Percentiles rank a stretch among this genome's conserved stretches.
phyloP scores from a whole-genome alignment of 352 stramenopile genomes.

The Phytophthora pseudosyringae region DNA sequence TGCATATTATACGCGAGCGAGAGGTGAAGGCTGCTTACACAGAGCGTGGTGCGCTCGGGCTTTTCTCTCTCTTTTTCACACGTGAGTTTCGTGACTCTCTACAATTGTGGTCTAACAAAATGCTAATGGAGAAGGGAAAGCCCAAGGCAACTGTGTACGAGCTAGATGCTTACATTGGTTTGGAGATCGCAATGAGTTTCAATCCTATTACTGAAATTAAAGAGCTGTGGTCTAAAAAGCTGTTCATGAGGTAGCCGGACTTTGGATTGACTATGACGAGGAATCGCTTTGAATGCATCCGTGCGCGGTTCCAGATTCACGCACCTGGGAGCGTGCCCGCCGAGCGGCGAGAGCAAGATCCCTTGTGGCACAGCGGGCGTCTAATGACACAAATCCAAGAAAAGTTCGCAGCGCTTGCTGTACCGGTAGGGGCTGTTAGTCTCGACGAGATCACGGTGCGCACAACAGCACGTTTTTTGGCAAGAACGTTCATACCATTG shows the following conservation, averaged over 20 bases:
- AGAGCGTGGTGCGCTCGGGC: conserved; percentile 2
- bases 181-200: no score
- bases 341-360: not conserved
- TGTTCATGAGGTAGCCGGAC: no score
- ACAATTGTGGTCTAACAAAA: no score
- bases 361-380: not conserved
- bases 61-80: conserved; percentile 9
- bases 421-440: not conserved
- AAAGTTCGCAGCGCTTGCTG: not conserved
- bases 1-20: conserved; percentile 10
- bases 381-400: not conserved
- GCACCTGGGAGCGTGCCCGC: not conserved
- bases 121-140: no score
- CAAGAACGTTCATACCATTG: not conserved
- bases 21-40: conserved; percentile 8
- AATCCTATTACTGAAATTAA: no score
- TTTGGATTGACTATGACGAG: no score
- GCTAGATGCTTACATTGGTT: no score
- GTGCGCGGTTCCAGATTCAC: not conserved
- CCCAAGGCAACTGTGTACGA: no score
- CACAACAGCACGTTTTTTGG: not conserved
- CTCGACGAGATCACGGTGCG: not conserved
- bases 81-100: not conserved
- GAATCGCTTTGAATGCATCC: conserved; percentile 1
- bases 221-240: no score